Base-by-base conservation (phyloP, 805 yeast species). In the Hanseniaspora lachancei region DNA sequence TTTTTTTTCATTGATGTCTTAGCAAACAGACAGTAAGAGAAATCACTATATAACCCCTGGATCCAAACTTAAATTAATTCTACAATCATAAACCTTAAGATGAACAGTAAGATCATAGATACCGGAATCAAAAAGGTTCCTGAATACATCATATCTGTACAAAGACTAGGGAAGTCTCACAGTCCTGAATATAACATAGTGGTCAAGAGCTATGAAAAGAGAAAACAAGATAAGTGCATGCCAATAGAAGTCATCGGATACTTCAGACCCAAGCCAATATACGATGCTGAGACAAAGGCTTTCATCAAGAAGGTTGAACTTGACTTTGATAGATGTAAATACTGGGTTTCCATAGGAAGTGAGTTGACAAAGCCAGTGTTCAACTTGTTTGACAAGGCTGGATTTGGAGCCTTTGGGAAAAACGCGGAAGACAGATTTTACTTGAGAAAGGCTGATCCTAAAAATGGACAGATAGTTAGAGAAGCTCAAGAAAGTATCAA, bases 341-440 rank as follows among this genome's bases (percentile, higher is more conserved):
- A 93, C 70, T 93, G 98, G 98, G 72, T 93, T 38, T 95, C 96
- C 63, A 95, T 88, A 20, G 98, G 98, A 13, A 97, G 97, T 1
- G 95, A 86, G 66, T 95, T 96, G 7, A 81, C 91, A 24, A 89
- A 84, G 46, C 74, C 93, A 3, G 95, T 91, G 13, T 77, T 80
- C 2, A 80, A 80, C 60, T 71, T 93, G 53, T 78, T 93, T 66
- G 82, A 80, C 65, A 87, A 82, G 68, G 88, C 86, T 47, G 89
- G 96, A 58, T 77, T 79, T 57, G 55, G 55, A 5, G 55, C 55
- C 10, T 52, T 52, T 44, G 55, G 55, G 12, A 52, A 77, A 66
- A 65, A 23, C 21, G 43, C 43, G 5, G 44, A 42, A 24, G 42
- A 41, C 15, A 21, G 36, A n/a, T 39, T 47, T 27, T 41, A 42